Evolutionary conservation across 2,329 filamentous ascomycete species (phyloP), one percentile per base, ranked within the genome.

Genomic region (Penicillium sp.): DNA sequence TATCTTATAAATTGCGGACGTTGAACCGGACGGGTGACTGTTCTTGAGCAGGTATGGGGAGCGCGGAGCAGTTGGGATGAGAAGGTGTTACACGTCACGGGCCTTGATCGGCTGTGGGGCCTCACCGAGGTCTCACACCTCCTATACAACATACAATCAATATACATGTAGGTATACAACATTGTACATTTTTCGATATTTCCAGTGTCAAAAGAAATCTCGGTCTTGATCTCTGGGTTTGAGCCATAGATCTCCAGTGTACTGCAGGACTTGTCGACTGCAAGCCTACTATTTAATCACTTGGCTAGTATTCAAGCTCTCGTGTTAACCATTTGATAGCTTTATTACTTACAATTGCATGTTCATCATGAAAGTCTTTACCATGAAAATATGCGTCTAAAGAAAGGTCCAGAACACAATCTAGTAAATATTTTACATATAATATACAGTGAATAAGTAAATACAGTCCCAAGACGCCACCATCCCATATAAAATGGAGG

Each of bases 361-460:
- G 3, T 23, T 23, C 23, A 23, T 23, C 5, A 23, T 23, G 23
- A 5, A 23, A 5, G 23, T 23, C 23, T n/a, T n/a, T n/a, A n/a
- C n/a, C n/a, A n/a, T n/a, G n/a, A n/a, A n/a, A n/a, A n/a, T n/a
- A n/a, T n/a, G n/a, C n/a, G n/a, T n/a, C n/a, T n/a, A n/a, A n/a
- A 10, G 10, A 9, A 13, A 14, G 13, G 7, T 14, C 13, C 13
- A 14, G 13, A 34, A 2, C 32, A 13, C 32, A 34, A 13, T 34
- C 10, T 34, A 40, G 32, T 41, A 26, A 27, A 51, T 62, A 51
- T 35, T 58, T 44, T 57, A 56, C 46, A 54, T 30, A 16, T 50
- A 50, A 39, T 54, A 41, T 57, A 47, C 50, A 57, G 38, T 54
- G 51, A 50, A 39, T 18, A 39, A 57, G 38, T 54, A 51, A 50